Percentiles rank a stretch among this genome's conserved stretches.
Conservation (phyloP, 495 filamentous ascomycete genomes). For the Penicillium bialowiezense region DNA sequence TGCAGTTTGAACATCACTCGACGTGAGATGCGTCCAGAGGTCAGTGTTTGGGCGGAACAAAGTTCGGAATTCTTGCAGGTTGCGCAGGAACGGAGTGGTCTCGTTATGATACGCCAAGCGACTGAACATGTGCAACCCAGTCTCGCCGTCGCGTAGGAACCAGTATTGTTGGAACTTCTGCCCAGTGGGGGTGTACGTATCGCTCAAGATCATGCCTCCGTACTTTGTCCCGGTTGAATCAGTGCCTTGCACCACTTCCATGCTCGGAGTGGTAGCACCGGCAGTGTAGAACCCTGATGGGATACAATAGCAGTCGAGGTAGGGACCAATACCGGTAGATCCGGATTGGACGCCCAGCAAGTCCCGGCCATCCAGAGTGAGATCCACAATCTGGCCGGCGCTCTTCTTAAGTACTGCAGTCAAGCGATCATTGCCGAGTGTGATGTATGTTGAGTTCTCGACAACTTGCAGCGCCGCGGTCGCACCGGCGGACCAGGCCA, state of each 20-base stretch:
- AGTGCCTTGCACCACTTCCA: conserved; percentile 45
- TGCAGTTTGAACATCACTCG: conserved; percentile 48
- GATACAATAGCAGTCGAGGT: conserved; percentile 58
- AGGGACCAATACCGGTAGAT: conserved; percentile 47
- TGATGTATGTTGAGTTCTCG: conserved; percentile 24
- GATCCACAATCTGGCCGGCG: conserved; percentile 37
- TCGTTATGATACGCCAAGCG: conserved; percentile 53
- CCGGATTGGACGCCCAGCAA: conserved; percentile 45
- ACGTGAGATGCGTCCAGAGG: conserved; percentile 55
- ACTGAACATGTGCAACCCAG: conserved; percentile 54
- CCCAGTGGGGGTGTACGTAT: conserved; percentile 49
- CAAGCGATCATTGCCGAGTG: conserved; percentile 48
- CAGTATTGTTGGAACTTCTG: conserved; percentile 56
- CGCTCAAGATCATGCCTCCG: conserved; percentile 49
- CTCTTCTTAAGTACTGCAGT: conserved; percentile 42
- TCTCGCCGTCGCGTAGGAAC: conserved; percentile 55
- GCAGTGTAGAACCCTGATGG: conserved; percentile 53
- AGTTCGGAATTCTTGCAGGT: conserved; percentile 54
- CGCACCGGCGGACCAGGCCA: conserved; percentile 5
- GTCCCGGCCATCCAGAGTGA: conserved; percentile 48
- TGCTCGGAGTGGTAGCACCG: conserved; percentile 42
- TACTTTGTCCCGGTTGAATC: conserved; percentile 47
- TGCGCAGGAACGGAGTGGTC: conserved; percentile 49
- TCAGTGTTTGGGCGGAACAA: conserved; percentile 52
- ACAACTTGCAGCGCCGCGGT: conserved; percentile 24